Conservation (phyloP, 1,284 basidiomycete genomes). For the Mycena citricolor region DNA sequence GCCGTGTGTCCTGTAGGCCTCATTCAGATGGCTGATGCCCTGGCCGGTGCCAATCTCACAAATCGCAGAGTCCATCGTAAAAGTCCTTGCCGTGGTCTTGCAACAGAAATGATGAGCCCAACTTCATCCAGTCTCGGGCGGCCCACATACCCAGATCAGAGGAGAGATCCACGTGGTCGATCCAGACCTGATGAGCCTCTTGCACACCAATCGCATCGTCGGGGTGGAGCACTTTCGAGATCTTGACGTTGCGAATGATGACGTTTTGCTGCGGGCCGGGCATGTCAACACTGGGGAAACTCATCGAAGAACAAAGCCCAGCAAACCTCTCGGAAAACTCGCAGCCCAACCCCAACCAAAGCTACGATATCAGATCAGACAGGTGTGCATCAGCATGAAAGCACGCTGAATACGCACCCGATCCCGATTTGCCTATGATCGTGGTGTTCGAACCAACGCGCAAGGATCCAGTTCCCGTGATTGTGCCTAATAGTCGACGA, state of each 20-base stretch:
- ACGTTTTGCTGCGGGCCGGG: conserved; percentile 33
- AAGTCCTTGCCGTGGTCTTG: conserved; percentile 12
- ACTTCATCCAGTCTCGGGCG: background rate
- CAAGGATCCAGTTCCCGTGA: conserved; percentile 41
- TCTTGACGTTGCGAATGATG: conserved; percentile 50
- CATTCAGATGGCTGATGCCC: too few relatives aligned
- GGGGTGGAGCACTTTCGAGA: conserved; percentile 42
- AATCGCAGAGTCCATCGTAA: conserved; percentile 8
- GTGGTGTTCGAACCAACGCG: conserved; percentile 46
- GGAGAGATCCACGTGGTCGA: conserved; percentile 46
- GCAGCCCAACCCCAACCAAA: conserved; percentile 26
- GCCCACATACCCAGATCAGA: conserved; percentile 33
- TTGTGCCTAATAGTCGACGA: conserved; percentile 41
- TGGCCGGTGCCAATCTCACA: too few relatives aligned
- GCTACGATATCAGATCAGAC: conserved; percentile 4
- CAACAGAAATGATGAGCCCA: background rate
- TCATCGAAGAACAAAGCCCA: background rate
- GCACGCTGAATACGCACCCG: conserved; percentile 23
- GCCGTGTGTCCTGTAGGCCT: conserved; percentile 34
- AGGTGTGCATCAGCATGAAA: background rate
- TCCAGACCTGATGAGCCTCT: conserved; percentile 41
- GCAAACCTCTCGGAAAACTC: conserved; percentile 27
- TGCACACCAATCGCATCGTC: conserved; percentile 29
- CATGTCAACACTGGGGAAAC: conserved; percentile 25
- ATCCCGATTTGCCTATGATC: conserved; percentile 34